These are phyloP conservation scores for Hypseocharis bilobata DNA, from an alignment of 441 rosid genomes.

Conservation along the genomic window DNA sequence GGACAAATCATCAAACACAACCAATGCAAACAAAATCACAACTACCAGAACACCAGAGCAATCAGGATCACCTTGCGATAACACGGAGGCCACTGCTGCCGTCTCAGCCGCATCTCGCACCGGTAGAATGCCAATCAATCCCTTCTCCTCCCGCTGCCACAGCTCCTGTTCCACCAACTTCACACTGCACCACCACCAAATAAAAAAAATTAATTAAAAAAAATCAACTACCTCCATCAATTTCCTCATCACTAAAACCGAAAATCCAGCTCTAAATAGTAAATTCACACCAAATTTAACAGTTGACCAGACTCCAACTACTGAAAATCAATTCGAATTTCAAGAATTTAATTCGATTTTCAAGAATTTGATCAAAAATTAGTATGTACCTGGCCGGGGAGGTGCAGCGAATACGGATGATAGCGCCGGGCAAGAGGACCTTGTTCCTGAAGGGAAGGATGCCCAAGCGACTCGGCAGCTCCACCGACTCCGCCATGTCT, in stretches of 20 bases:
- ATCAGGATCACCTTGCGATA: slow-evolving; percentile 42
- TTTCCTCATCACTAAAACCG: background rate
- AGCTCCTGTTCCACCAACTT: slow-evolving; percentile 96
- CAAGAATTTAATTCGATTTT: background rate
- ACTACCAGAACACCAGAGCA: background rate
- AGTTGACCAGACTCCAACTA: background rate
- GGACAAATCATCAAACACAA: background rate
- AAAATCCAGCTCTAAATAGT: too few species aligned
- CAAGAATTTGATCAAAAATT: too few species aligned
- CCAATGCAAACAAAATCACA: background rate
- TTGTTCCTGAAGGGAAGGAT: slow-evolving; percentile 94
- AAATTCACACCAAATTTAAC: background rate
- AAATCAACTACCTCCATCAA: background rate
- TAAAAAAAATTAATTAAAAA: background rate
- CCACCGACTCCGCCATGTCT: slow-evolving; percentile 79
- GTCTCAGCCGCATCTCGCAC: slow-evolving; percentile 73
- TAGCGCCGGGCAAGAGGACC: slow-evolving; percentile 92
- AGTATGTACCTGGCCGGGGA: slow-evolving; percentile 97
- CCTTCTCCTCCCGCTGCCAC: slow-evolving; percentile 97
- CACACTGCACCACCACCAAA: slow-evolving; percentile 42
- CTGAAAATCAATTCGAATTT: background rate
- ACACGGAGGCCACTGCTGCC: slow-evolving; percentile 39
- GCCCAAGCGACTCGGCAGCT: slow-evolving; percentile 79
- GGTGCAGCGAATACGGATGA: slow-evolving; percentile 94
- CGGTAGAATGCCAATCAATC: slow-evolving; percentile 82